Evolutionary conservation across 768 basidiomycete species (phyloP), one percentile per base, ranked within the genome.

Genomic region (Pseudohyphozyma bogoriensis): DNA sequence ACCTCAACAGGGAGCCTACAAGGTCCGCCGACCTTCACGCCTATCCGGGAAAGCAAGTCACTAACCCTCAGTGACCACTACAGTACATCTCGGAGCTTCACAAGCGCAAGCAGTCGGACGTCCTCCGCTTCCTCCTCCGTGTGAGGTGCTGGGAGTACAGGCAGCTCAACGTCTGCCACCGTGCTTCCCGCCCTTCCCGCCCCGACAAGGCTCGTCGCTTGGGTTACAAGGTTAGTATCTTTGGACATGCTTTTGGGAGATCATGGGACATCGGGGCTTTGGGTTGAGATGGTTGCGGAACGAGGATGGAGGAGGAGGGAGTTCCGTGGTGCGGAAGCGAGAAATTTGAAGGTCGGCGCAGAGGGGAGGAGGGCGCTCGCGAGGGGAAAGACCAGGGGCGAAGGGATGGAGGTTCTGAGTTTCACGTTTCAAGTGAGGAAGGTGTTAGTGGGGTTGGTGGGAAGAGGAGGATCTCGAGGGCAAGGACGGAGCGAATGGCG

Each of bases 91-190:
- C 87, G 70, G 93, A 96, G 79, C 79, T 97, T 67, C 90, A 92
- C 85, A 93, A 92, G 80, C 95, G 95, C 79, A 92, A 92, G 78
- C 89, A 92, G 78, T 88, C 86, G 70, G 89, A 92, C 78, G 90
- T 97, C 69, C 83, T 96, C 74, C 89, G 90, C 69, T 99, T 99
- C 81, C 82, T 99, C 68, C 85, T 93, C 73, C 91, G 95, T 72
- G 93, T 99, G 68, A 82, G 93, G 28, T 93, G 90, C 83, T 95
- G 92, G 92, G 92, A 96, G 74, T 95, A 91, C 79, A 87, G 95
- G 68, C 95, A 99, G 76, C 78, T 97, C 72, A 90, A 95, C 71
- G 90, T 99, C 69, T 88, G 96, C 74, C 93, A 97, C 80, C 87
- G 95, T 70, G 93, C 92, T 49, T 91, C 92, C 66, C 88, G 93